These are phyloP conservation scores for Stereocaulon alpinum DNA, from an alignment of 495 filamentous ascomycete species.

Conservation along the genomic window DNA sequence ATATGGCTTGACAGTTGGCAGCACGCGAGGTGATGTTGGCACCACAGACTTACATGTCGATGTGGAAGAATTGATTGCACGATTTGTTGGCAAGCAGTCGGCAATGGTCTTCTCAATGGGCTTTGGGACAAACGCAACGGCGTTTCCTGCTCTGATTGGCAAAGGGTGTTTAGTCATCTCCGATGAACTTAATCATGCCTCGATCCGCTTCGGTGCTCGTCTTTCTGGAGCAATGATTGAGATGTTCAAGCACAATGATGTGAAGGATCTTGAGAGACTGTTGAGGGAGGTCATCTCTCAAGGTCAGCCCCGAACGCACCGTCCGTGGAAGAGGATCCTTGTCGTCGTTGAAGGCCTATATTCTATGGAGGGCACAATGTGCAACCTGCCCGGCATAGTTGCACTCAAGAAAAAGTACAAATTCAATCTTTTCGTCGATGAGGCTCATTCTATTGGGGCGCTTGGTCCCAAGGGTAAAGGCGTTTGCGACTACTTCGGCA, in stretches of 20 bases:
- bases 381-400: constrained; percentile 79
- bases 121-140: constrained; percentile 83
- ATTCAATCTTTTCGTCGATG: constrained; percentile 89
- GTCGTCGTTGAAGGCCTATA: constrained; percentile 95
- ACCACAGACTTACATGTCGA: constrained; percentile 81
- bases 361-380: constrained; percentile 99
- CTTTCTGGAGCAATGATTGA: constrained; percentile 87
- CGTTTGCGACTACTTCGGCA: constrained; percentile 92
- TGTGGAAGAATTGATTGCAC: constrained; percentile 78
- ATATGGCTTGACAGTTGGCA: constrained; percentile 71
- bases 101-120: constrained; percentile 99
- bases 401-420: constrained; percentile 88
- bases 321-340: constrained; percentile 97
- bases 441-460: constrained; percentile 93
- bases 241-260: constrained; percentile 97
- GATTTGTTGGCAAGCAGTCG: constrained; percentile 85
- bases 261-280: constrained; percentile 70
- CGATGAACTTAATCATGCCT: constrained; percentile 95
- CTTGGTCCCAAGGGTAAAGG: constrained; percentile 79
- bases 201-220: constrained; percentile 89
- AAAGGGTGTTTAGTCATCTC: constrained; percentile 91
- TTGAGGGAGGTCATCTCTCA: constrained; percentile 89
- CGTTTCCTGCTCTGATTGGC: constrained; percentile 81
- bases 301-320: constrained; percentile 91
- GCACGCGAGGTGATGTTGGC: constrained; percentile 72